A percentile compares a stretch with the other conserved stretches of the same genome.
These are phyloP conservation scores for Coniosporium apollinis DNA, from an alignment of 495 filamentous ascomycete species.

Conservation along the genomic window DNA sequence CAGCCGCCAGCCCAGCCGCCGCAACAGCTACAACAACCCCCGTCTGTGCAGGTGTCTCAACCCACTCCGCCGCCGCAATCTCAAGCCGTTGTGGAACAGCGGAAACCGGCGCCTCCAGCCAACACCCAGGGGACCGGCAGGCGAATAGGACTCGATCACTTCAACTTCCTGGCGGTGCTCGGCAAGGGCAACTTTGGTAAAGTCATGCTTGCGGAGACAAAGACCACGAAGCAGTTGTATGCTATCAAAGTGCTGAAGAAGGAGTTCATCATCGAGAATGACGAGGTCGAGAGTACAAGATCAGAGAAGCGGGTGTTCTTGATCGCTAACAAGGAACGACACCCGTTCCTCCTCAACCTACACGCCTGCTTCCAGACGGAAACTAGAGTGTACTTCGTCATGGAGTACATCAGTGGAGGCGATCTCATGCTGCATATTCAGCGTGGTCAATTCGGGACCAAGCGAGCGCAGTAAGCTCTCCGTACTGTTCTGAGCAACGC, in stretches of 20 bases:
- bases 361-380: constrained; percentile 99
- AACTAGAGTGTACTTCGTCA: constrained; percentile 96
- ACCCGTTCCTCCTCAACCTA: constrained; percentile 88
- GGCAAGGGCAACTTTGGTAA: constrained; percentile 99
- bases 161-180: constrained; percentile 97
- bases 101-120: constrained; percentile 19
- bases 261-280: constrained; percentile 99
- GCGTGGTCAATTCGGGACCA: constrained; percentile 84
- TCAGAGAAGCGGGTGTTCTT: constrained; percentile 96
- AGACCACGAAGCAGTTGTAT: constrained; percentile 77
- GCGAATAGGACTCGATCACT: constrained; percentile 89
- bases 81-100: constrained; percentile 6
- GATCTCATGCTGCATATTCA: constrained; percentile 99
- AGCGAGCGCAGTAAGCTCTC: constrained; percentile 77
- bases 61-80: constrained; percentile 29
- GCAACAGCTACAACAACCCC: constrained; percentile 2
- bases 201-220: constrained; percentile 98
- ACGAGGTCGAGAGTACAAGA: constrained; percentile 97
- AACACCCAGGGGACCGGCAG: constrained; percentile 41
- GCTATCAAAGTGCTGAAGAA: constrained; percentile 99
- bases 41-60: constrained; percentile 33
- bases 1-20: constrained; percentile 4
- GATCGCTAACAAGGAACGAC: constrained; percentile 92
- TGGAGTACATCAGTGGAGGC: constrained; percentile 98
- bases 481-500: background rate